Conservation (phyloP, 1,284 basidiomycete species). For the Laetiporus sulphureus region DNA sequence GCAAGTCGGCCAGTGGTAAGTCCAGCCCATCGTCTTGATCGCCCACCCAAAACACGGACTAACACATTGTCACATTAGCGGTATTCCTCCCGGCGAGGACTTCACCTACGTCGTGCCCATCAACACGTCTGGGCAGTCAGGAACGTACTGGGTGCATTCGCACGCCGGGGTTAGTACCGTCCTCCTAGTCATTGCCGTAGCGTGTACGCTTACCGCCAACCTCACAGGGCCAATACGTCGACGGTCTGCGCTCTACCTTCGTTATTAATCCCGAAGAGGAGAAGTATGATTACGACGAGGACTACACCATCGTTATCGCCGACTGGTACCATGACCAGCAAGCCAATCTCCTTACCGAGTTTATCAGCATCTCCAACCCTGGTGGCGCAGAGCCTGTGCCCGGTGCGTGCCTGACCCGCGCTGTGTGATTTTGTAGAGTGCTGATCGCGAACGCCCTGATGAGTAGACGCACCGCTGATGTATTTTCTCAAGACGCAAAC, state of each 20-base stretch:
- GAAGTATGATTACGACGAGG: constrained; percentile 78
- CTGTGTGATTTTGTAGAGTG: background rate
- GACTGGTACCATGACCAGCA: constrained; percentile 72
- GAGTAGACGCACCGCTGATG: constrained; percentile 69
- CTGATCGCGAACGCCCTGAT: background rate
- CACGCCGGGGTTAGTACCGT: constrained; percentile 44
- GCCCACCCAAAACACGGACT: background rate
- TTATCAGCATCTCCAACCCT: constrained; percentile 74
- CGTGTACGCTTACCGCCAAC: background rate
- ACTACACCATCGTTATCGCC: constrained; percentile 76
- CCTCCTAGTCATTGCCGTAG: background rate
- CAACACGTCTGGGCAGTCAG: constrained; percentile 63
- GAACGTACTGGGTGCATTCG: constrained; percentile 88
- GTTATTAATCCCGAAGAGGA: constrained; percentile 66
- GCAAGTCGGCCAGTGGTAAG: constrained; percentile 77
- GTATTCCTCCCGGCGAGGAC: constrained; percentile 71
- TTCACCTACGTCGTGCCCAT: constrained; percentile 84
- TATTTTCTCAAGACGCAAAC: constrained; percentile 86
- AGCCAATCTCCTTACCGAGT: constrained; percentile 53
- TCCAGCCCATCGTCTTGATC: constrained; percentile 2
- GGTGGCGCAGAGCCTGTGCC: constrained; percentile 86
- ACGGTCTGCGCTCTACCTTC: constrained; percentile 77
- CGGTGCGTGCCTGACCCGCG: constrained; percentile 22
- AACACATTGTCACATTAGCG: constrained; percentile 40
- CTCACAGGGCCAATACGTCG: constrained; percentile 76